Evolutionary conservation across 306 rosid genomes (phyloP).

Genomic region (cucumber (Cucumis sativus)): DNA sequence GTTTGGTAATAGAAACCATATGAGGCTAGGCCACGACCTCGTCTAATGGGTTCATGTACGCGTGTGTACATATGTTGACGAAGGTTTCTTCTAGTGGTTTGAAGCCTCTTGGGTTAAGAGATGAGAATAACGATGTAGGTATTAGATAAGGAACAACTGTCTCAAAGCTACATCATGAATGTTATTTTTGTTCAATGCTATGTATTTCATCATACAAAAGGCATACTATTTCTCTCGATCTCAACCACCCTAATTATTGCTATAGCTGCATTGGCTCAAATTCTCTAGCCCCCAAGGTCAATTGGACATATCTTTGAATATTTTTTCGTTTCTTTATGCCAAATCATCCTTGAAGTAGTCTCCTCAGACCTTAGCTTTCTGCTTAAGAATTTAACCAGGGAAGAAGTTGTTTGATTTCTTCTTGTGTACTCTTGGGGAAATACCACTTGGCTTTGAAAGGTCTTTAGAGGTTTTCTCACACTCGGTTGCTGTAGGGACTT

Average conservation of each 20-base stretch:
- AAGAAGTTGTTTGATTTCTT: neutral
- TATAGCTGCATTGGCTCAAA: neutral
- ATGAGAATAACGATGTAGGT: neutral
- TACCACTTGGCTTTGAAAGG: neutral
- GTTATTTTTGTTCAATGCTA: neutral
- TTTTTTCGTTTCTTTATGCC: neutral
- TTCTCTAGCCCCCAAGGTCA: neutral
- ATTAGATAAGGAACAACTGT: neutral
- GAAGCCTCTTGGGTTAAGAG: neutral
- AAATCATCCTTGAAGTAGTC: neutral
- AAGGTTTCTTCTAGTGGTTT: neutral
- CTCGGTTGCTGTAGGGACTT: neutral
- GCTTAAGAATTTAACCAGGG: neutral
- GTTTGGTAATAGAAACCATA: neutral
- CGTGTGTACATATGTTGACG: neutral
- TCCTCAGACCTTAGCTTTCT: neutral
- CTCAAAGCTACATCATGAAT: neutral
- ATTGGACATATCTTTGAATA: neutral
- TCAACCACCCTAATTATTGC: neutral
- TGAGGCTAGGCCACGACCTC: neutral
- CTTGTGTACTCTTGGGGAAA: neutral
- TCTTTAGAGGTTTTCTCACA: neutral
- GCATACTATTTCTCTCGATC: neutral
- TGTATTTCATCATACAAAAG: neutral
- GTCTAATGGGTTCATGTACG: neutral